These are phyloP conservation scores for Xylaria cubensis DNA, from an alignment of 495 filamentous ascomycete species.

Conservation along the genomic window DNA sequence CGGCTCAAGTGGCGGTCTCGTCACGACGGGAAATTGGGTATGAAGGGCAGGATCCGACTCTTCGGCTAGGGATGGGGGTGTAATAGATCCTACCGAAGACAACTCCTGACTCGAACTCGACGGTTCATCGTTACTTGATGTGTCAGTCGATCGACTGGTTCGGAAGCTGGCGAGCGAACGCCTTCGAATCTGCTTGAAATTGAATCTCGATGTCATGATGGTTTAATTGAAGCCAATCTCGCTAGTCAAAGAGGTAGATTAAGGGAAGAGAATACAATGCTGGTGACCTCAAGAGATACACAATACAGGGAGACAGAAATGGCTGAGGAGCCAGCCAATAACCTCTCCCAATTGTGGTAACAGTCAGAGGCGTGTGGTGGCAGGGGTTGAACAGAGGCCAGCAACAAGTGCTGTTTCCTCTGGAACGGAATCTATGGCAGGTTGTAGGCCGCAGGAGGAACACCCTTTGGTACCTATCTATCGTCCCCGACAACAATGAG, in stretches of 20 bases:
- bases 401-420: conserved; percentile 10
- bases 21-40: conserved; percentile 53
- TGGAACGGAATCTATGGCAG: background rate
- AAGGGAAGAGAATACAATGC: background rate
- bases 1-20: conserved; percentile 54
- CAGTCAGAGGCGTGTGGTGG: background rate
- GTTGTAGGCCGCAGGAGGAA: background rate
- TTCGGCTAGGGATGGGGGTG: conserved; percentile 51
- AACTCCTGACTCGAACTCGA: conserved; percentile 44
- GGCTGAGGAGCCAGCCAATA: background rate
- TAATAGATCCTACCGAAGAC: conserved; percentile 55
- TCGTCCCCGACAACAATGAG: conserved; percentile 7
- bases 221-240: conserved; percentile 21
- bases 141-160: conserved; percentile 60
- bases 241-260: background rate
- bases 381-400: background rate
- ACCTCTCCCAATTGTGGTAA: background rate
- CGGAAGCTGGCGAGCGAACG: conserved; percentile 72
- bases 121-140: conserved; percentile 59
- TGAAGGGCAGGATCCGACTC: conserved; percentile 58
- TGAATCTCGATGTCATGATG: conserved; percentile 66
- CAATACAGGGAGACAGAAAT: conserved; percentile 1
- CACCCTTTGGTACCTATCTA: background rate
- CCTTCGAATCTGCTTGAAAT: conserved; percentile 73
- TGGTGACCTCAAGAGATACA: background rate